Evolutionary conservation across 768 basidiomycete genomes (phyloP).

Genomic region (Coprinopsis cinerea): DNA sequence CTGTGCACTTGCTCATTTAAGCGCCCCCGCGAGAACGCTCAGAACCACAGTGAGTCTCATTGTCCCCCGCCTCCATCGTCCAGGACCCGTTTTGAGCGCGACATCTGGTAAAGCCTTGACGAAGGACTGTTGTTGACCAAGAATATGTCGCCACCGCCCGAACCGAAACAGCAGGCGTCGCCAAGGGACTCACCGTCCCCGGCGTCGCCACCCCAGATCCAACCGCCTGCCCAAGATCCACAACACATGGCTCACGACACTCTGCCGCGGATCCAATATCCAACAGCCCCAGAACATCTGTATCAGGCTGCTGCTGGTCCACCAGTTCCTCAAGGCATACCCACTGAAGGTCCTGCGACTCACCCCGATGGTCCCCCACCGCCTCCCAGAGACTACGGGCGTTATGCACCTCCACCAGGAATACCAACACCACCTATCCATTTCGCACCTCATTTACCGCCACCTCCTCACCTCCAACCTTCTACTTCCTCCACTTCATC

Average conservation of each 20-base stretch:
- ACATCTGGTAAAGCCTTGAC: neutral
- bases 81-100: neutral
- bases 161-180: neutral
- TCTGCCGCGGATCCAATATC: conserved; percentile 21
- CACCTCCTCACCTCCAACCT: conserved; percentile 4
- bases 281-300: conserved; percentile 25
- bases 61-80: neutral
- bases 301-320: conserved; percentile 34
- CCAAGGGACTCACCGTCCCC: conserved; percentile 2
- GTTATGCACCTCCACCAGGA: conserved; percentile 35
- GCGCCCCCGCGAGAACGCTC: conserved; percentile 9
- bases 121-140: neutral
- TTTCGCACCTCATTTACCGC: conserved; percentile 18
- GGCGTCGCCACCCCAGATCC: conserved; percentile 7
- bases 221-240: conserved; percentile 12
- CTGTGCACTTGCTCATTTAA: conserved; percentile 10
- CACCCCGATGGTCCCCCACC: conserved; percentile 38
- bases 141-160: conserved; percentile 2
- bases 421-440: conserved; percentile 30
- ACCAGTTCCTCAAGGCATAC: conserved; percentile 38
- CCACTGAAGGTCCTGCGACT: conserved; percentile 36
- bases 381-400: conserved; percentile 35
- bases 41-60: neutral
- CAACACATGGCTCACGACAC: conserved; percentile 30
- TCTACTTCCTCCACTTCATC: conserved; percentile 19